Base-by-base conservation (phyloP, 202 grass and related monocot species). In the Hordeum pubiflorum region DNA sequence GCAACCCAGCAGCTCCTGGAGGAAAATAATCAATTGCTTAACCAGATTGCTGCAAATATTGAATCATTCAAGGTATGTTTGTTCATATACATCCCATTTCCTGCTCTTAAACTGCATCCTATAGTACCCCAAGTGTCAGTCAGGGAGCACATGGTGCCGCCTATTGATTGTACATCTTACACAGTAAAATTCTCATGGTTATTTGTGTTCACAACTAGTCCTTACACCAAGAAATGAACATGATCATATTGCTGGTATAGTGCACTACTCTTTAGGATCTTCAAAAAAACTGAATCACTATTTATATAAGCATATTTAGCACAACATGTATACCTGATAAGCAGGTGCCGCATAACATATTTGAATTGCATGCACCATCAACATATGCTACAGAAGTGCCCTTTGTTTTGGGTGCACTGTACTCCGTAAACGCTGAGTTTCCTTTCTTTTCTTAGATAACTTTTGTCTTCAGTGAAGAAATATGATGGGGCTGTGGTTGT, bases 21-120 rank as follows among this genome's bases (percentile, higher is more conserved):
- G 58, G 92, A 98, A 91, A 98, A 89, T 63, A 78, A 86, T 75
- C 83, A 78, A 10, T 84, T 98, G 72, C 84, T 98, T 82, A 80
- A 79, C 63, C 83, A 86, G 81, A 93, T 98, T 64, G 86, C 86
- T 84, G 71, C 88, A 85, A 98, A 98, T 91, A 84, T 93, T 44
- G 84, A 83, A 39, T 72, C 80, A 89, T 87, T 86, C 52, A 87
- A 89, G 95, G 95, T 94, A 24, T 77, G 72, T 79, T 67, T 79
- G 70, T 83, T 63, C 33, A 76, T 79, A 70, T 68, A 31, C 67
- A 18, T 86, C 57, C 52, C 40, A 24, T 82, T 32, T 90, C 14
- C 69, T 32, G 37, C 37, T 56, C 34, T 44, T 79, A 18, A 74
- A 69, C 9, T 64, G 79, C 9, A 34, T 39, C 40, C 57, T 48